Evolutionary conservation across 2,329 filamentous ascomycete species (phyloP).

Genomic region (Aspergillus latus): DNA sequence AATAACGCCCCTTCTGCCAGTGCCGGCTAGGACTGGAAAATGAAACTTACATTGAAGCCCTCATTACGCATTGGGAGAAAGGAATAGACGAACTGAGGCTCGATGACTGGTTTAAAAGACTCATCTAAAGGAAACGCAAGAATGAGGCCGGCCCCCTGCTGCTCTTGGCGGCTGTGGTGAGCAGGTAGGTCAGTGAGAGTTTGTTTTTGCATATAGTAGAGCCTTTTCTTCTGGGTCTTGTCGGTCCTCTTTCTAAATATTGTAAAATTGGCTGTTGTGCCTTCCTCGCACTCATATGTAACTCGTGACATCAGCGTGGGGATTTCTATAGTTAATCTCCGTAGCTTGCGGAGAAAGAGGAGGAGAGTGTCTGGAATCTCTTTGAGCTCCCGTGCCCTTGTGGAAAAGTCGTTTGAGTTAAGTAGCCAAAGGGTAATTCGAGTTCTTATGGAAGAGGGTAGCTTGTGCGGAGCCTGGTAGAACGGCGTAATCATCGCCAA

Average conservation of each 20-base stretch:
- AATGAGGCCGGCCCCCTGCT: constrained; percentile 37
- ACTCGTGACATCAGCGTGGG: constrained; percentile 3
- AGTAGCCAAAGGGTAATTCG: constrained; percentile 39
- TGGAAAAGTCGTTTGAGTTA: constrained; percentile 24
- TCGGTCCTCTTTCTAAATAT: neutral
- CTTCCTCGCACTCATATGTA: neutral
- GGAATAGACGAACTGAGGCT: constrained; percentile 47
- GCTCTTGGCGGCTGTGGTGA: neutral
- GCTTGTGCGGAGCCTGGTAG: constrained; percentile 17
- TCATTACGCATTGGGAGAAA: constrained; percentile 48
- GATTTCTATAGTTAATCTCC: constrained; percentile 24
- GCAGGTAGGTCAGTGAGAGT: constrained; percentile 13
- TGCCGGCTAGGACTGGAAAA: neutral
- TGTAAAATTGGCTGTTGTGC: neutral
- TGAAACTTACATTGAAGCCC: constrained; percentile 43
- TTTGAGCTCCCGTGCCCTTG: constrained; percentile 23
- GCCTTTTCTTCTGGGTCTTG: neutral
- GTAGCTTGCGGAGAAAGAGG: constrained; percentile 47
- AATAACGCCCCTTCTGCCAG: too few relatives aligned
- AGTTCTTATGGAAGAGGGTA: constrained; percentile 23
- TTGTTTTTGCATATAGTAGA: constrained; percentile 35
- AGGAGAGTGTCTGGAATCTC: constrained; percentile 43
- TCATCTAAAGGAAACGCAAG: constrained; percentile 49
- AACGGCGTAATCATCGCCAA: constrained; percentile 55
- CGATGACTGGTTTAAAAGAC: constrained; percentile 34